These are phyloP conservation scores for Schizosaccharomyces cryophilus DNA, from an alignment of 805 yeast genomes.

Conservation along the genomic window DNA sequence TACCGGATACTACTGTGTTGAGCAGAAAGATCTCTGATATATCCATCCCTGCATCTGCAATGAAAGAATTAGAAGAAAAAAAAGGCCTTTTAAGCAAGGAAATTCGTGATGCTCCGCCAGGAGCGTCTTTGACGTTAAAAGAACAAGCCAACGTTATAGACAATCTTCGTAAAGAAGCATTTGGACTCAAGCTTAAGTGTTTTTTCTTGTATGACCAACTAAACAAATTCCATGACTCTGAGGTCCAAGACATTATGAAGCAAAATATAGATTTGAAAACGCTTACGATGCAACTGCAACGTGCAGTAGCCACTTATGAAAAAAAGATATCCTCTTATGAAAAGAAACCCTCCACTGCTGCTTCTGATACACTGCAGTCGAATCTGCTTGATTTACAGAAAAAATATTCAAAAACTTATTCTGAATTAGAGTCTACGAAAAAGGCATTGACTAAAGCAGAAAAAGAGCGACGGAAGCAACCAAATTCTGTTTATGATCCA, in stretches of 20 bases:
- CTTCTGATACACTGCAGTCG: neutral
- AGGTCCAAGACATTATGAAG: conserved; percentile 7
- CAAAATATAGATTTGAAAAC: conserved; percentile 10
- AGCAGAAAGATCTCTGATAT: neutral
- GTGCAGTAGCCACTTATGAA: conserved; percentile 8
- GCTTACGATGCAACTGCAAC: conserved; percentile 6
- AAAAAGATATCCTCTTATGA: conserved; percentile 7
- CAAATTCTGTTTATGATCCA: neutral
- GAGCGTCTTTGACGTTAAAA: conserved; percentile 7
- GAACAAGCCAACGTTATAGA: conserved; percentile 10
- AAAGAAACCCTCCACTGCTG: neutral
- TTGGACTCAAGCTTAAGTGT: conserved; percentile 9
- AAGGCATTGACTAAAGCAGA: neutral
- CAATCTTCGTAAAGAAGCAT: conserved; percentile 10
- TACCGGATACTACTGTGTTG: neutral
- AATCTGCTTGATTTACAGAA: neutral
- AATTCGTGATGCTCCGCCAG: neutral
- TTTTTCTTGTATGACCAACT: conserved; percentile 9
- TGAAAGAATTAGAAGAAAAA: neutral
- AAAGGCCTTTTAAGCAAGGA: neutral
- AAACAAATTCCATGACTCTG: conserved; percentile 10
- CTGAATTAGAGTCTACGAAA: neutral
- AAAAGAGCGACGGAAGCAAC: neutral
- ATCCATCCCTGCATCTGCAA: conserved; percentile 2
- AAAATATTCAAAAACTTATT: neutral